These are phyloP conservation scores for Pecoramyces ruminantium DNA, from an alignment of 192 early-diverging fungal species.

Conservation along the genomic window DNA sequence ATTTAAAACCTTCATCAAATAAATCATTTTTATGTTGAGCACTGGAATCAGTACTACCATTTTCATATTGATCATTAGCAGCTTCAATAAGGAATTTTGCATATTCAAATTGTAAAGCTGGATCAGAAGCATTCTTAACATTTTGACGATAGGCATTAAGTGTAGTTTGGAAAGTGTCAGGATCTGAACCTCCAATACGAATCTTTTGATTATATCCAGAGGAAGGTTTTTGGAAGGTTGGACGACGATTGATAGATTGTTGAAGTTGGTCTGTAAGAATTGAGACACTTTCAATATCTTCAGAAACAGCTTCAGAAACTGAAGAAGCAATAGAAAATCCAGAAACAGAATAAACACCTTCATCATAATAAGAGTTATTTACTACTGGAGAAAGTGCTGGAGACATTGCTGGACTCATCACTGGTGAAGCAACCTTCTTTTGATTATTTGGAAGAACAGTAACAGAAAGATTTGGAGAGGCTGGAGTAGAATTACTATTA, in stretches of 20 bases:
- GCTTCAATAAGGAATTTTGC: not conserved
- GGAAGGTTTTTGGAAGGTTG: not conserved
- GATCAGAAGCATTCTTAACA: not conserved
- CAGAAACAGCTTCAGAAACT: not conserved
- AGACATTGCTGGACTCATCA: not conserved
- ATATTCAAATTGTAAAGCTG: not conserved
- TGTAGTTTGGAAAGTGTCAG: not conserved
- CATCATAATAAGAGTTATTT: not conserved
- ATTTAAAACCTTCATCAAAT: conserved; percentile 4
- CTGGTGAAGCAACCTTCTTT: too few species aligned
- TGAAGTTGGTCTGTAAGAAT: not conserved
- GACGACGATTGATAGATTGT: not conserved
- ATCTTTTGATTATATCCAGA: not conserved
- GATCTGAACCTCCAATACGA: not conserved
- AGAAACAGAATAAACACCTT: not conserved
- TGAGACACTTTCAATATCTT: not conserved
- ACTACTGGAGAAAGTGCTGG: not conserved
- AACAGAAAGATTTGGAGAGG: too few species aligned
- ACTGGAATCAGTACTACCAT: not conserved
- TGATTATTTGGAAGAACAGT: too few species aligned
- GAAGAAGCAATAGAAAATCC: not conserved
- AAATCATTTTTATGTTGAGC: not conserved
- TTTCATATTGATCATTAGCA: not conserved
- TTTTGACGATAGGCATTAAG: not conserved
- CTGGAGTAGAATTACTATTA: too few species aligned